phyloP scores from a whole-genome alignment of 78 protist genomes.

The Pigoraptor vietnamica region DNA sequence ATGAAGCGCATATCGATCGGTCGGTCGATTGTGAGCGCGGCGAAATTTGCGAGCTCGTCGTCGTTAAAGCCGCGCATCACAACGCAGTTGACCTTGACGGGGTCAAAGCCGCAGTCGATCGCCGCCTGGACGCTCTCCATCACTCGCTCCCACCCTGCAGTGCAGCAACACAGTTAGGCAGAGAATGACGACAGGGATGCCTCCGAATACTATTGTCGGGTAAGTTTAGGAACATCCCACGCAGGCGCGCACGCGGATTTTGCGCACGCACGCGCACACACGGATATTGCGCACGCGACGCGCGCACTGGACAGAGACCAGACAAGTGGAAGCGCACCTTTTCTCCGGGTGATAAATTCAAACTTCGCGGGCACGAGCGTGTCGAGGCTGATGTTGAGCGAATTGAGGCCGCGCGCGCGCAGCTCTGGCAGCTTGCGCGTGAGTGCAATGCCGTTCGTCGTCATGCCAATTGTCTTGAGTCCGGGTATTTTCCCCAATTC shows the following conservation, averaged over 20 bases:
- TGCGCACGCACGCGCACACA: too few relatives aligned
- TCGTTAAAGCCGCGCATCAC: constrained; percentile 77
- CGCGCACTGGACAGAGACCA: too few relatives aligned
- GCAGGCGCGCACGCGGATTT: neutral
- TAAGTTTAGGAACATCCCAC: neutral
- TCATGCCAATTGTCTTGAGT: constrained; percentile 49
- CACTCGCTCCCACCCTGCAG: constrained; percentile 50
- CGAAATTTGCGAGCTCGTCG: constrained; percentile 67
- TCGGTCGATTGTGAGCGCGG: constrained; percentile 40
- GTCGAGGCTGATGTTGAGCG: constrained; percentile 72
- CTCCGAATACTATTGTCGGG: neutral
- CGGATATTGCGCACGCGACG: too few relatives aligned
- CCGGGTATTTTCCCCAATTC: constrained; percentile 45
- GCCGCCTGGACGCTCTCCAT: constrained; percentile 40
- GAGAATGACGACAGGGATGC: neutral
- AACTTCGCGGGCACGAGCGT: constrained; percentile 59
- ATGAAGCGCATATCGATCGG: constrained; percentile 79
- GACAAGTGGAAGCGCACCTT: too few relatives aligned
- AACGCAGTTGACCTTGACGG: constrained; percentile 73
- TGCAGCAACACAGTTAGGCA: neutral
- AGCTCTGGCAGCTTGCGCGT: constrained; percentile 39
- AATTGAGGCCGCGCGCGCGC: constrained; percentile 44
- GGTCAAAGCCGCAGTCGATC: constrained; percentile 8
- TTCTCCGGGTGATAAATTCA: constrained; percentile 58
- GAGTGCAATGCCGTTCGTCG: constrained; percentile 77